Base-by-base conservation (phyloP, 768 basidiomycete species). In the Phallus indusiatus region DNA sequence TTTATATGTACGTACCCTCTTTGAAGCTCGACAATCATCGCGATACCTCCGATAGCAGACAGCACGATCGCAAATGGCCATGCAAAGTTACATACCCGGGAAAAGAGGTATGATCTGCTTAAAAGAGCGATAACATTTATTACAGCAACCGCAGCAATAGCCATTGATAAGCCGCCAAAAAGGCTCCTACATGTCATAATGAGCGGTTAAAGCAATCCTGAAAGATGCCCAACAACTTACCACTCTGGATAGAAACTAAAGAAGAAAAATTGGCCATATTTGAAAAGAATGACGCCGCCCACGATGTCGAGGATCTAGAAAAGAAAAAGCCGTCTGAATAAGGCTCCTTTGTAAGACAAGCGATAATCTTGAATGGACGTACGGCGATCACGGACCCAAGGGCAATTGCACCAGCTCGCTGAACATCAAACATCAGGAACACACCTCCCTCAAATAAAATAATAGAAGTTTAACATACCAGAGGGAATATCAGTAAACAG, bases 51-150 rank as follows among this genome's bases (percentile, higher is more conserved):
- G 59, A 88, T 68, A 24, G 79, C 80, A 66, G 74, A 76, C 60
- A 84, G 78, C 69, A 86, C 75, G 66, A 88, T 82, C 59, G 86
- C 60, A 69, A 87, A 83, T 1, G 85, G 84, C 86, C 85, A 88
- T 36, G 84, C 63, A 73, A 84, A 82, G 65, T 80, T 80, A 70
- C 76, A 75, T 2, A 78, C 83, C 63, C 83, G 76, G 56, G 78
- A 78, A 81, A 83, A 88, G 64, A 80, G 78, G 71, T 83, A 84
- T 59, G 86, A 87, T 73, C 81, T 77, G 68, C 83, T 86, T 35
- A 80, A 81, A 51, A 87, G 76, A 46, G 85, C 83, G 54, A 84
- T 67, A 63, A 81, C 74, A 55, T 71, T 80, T 63, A 85, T 74
- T 53, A 78, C 68, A 50, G 84, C 81, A 60, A 75, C 67, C 36